phyloP scores from a whole-genome alignment of 163 green algal genomes.

The Volvox carteri region DNA sequence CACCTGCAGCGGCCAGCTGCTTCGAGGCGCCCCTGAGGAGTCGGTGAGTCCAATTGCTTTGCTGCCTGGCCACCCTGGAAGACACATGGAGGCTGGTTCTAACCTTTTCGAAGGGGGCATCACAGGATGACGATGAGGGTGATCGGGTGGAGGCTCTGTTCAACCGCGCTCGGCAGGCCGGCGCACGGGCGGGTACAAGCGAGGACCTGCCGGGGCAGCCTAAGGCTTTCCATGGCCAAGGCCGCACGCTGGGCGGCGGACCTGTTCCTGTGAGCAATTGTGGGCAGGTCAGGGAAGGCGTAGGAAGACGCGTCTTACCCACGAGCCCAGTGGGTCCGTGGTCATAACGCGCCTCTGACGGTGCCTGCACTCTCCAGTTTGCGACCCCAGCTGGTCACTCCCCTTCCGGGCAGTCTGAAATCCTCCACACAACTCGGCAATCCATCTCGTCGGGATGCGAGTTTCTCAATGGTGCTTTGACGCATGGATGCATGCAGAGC shows the following conservation, averaged over 20 bases:
- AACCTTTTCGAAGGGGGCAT: background rate
- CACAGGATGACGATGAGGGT: slow-evolving; percentile 55
- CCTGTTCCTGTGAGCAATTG: slow-evolving; percentile 10
- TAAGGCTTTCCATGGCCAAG: slow-evolving; percentile 63
- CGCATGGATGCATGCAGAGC: slow-evolving; percentile 39
- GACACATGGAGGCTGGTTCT: background rate
- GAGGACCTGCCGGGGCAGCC: slow-evolving; percentile 64
- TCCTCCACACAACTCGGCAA: too few species aligned
- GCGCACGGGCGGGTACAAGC: slow-evolving; percentile 68
- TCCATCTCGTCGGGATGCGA: too few species aligned
- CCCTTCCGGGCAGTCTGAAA: too few species aligned
- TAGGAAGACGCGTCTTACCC: background rate
- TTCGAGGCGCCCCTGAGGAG: slow-evolving; percentile 64
- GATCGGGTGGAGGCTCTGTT: slow-evolving; percentile 73
- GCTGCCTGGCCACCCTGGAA: background rate
- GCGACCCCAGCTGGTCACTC: too few species aligned
- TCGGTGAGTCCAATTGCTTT: background rate
- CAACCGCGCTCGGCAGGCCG: slow-evolving; percentile 67
- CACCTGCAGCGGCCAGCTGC: slow-evolving; percentile 73
- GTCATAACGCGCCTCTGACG: too few species aligned
- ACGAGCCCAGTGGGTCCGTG: background rate
- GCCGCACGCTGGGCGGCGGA: slow-evolving; percentile 65
- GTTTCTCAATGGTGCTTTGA: too few species aligned
- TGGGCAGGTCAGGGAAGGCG: background rate
- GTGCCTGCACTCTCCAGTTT: too few species aligned